Evolutionary conservation across 768 basidiomycete genomes (phyloP), one percentile per base, ranked within the genome.

Genomic region (Boletus reticulatus): DNA sequence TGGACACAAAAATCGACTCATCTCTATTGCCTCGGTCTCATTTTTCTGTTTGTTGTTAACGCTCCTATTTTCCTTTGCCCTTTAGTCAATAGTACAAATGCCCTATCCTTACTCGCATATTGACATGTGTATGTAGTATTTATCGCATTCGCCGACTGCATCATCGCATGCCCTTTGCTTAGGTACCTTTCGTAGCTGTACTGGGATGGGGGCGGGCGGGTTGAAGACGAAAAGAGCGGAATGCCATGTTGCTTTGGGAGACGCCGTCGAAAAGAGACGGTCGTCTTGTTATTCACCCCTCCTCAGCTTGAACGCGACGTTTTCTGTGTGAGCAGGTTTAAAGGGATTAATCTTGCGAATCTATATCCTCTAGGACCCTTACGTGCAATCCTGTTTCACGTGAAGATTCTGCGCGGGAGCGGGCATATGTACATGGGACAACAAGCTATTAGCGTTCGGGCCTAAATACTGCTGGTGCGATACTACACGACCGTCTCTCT

Each of bases 51-150:
- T 43, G 59, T 57, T 61, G 52, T 62, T 67, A 62, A 53, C 52
- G 11, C 57, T 55, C 51, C 52, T 61, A 56, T 57, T 54, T 52
- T 47, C 31, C 20, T 16, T 52, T 46, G 20, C 16, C 34, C 39
- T 46, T 41, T 14, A 14, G 34, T 14, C 27, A 41, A 56, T 55
- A 48, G 55, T 52, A 58, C 41, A 50, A 55, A 50, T 47, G 60
- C 12, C 57, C 53, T 44, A 41, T 16, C 59, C 48, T 44, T 50
- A 22, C 48, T 54, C 53, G 49, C 37, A 47, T 42, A 53, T 56
- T 37, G 52, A 51, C 39, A 42, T 57, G 54, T 65, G 56, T 66
- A 58, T 65, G 64, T 65, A 64, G 60, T 47, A 56, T 60, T 50
- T 61, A 56, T 58, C 54, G 31, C 56, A 54, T 45, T 43, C 48